phyloP scores from a whole-genome alignment of 192 early-diverging fungal species.

The Backusella morwellensis region DNA sequence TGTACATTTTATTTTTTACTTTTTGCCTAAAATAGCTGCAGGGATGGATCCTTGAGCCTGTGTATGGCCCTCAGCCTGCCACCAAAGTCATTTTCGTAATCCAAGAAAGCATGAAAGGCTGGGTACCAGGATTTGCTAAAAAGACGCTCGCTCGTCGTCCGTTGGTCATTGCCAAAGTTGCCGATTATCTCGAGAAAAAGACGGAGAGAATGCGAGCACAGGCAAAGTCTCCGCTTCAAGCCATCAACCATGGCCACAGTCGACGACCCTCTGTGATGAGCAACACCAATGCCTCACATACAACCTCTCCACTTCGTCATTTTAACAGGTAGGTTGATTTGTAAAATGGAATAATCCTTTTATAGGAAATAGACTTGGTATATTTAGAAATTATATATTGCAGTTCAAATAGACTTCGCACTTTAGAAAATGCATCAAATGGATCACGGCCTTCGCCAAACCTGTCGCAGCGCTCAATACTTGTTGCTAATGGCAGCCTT shows the following conservation, averaged over 20 bases:
- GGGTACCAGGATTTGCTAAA: conserved; percentile 58
- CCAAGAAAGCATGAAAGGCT: conserved; percentile 49
- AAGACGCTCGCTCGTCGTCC: conserved; percentile 48
- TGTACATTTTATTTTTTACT: no score
- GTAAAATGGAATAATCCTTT: background rate
- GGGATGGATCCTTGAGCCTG: conserved; percentile 58
- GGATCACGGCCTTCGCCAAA: conserved; percentile 7
- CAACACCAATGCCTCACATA: background rate
- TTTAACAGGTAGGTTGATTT: conserved; percentile 5
- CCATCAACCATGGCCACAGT: conserved; percentile 29
- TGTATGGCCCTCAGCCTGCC: conserved; percentile 39
- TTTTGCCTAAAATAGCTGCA: conserved; percentile 34
- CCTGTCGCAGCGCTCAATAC: conserved; percentile 12
- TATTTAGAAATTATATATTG: conserved; percentile 9
- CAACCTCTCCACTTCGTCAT: background rate
- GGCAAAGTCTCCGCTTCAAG: conserved; percentile 25
- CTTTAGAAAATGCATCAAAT: conserved; percentile 4
- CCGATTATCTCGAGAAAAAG: conserved; percentile 53
- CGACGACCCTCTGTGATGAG: conserved; percentile 35
- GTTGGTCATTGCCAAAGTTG: conserved; percentile 47
- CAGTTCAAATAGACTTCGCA: background rate
- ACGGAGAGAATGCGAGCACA: conserved; percentile 30
- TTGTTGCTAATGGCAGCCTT: background rate
- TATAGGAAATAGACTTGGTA: background rate
- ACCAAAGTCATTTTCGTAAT: conserved; percentile 57